A percentile compares a stretch with the other conserved stretches of the same genome.
These are phyloP conservation scores for Prosopis cineraria DNA, from an alignment of 306 rosid species.

Conservation along the genomic window DNA sequence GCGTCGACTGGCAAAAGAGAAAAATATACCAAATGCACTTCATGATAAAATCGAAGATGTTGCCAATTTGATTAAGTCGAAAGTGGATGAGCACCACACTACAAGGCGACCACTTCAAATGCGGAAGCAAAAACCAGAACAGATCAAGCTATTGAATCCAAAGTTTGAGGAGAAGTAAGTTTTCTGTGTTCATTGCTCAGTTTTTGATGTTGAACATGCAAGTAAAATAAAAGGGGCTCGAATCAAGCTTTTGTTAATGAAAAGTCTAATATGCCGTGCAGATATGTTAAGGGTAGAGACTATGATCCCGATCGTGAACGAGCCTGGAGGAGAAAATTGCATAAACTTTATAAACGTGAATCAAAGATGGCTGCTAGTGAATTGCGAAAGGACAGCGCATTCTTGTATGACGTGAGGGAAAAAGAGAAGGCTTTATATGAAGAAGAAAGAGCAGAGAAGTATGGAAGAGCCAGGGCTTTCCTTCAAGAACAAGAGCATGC, in stretches of 20 bases:
- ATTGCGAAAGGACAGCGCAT: conserved; percentile 78
- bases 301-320: conserved; percentile 84
- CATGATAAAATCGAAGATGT: conserved; percentile 54
- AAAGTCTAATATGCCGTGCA: conserved; percentile 45
- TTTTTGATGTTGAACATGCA: background rate
- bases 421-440: conserved; percentile 59
- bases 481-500: conserved; percentile 90
- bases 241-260: conserved; percentile 17
- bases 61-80: conserved; percentile 56
- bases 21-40: conserved; percentile 53
- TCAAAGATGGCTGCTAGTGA: conserved; percentile 84
- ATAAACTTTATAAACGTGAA: conserved; percentile 64
- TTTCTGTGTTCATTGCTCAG: background rate
- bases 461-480: conserved; percentile 70
- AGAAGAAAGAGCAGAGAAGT: conserved; percentile 71
- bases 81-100: conserved; percentile 52
- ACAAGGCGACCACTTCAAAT: conserved; percentile 77
- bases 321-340: conserved; percentile 65
- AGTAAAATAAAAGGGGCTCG: conserved; percentile 1
- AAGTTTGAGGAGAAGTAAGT: conserved; percentile 85
- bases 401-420: conserved; percentile 73
- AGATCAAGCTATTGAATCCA: conserved; percentile 77
- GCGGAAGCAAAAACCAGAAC: conserved; percentile 86
- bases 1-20: conserved; percentile 55
- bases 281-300: conserved; percentile 87